phyloP scores from a whole-genome alignment of 2,329 filamentous ascomycete genomes.

The Apiospora phragmitis region DNA sequence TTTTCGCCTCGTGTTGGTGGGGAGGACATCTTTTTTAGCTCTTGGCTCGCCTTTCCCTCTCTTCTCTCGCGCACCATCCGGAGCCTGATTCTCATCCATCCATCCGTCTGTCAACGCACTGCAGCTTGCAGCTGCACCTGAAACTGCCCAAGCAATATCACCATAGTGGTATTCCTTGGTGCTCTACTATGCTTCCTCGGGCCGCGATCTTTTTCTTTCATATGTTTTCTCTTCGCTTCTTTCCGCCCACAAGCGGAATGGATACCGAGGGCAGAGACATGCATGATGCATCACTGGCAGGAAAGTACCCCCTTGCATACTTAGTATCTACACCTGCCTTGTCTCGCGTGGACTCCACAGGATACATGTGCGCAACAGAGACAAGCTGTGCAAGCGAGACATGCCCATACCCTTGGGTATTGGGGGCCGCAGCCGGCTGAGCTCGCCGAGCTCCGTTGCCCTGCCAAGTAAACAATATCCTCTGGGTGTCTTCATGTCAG shows the following conservation, averaged over 20 bases:
- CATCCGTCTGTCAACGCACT: not conserved
- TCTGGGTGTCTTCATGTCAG: not conserved
- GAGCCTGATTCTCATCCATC: not conserved
- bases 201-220: too few species aligned
- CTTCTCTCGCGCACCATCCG: not conserved
- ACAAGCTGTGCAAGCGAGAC: not conserved
- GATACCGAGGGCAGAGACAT: not conserved
- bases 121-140: not conserved
- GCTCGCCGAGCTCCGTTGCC: not conserved
- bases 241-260: not conserved
- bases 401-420: not conserved
- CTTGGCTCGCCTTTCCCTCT: not conserved
- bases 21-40: not conserved
- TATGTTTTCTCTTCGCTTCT: not conserved
- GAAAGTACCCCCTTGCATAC: not conserved
- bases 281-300: not conserved
- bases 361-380: not conserved
- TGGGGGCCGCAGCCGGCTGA: not conserved
- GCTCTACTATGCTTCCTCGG: not conserved
- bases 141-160: not conserved
- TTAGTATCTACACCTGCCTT: too few species aligned
- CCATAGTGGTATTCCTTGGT: not conserved
- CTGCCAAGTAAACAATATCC: not conserved
- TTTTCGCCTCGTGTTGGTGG: not conserved
- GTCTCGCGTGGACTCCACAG: not conserved